These are phyloP conservation scores for Trichoderma breve DNA, from an alignment of 2,329 filamentous ascomycete species.

Conservation along the genomic window DNA sequence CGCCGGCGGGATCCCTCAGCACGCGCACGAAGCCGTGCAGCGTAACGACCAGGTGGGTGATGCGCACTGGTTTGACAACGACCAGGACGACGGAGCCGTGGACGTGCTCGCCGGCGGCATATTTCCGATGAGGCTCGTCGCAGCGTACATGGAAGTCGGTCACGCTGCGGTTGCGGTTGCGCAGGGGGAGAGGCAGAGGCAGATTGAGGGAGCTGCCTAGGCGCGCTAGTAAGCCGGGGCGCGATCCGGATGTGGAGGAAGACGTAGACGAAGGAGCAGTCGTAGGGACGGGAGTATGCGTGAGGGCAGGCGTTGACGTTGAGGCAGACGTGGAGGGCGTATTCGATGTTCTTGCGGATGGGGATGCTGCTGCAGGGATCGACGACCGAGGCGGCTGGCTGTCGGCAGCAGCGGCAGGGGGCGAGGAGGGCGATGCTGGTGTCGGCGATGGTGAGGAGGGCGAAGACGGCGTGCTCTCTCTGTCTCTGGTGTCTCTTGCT, in stretches of 20 bases:
- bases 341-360: background rate
- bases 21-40: constrained; percentile 78
- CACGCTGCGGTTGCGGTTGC: constrained; percentile 60
- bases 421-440: constrained; percentile 22
- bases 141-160: constrained; percentile 76
- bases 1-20: constrained; percentile 65
- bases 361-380: background rate
- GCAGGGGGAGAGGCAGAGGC: constrained; percentile 47
- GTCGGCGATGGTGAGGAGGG: constrained; percentile 22
- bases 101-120: constrained; percentile 71
- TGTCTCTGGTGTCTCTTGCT: background rate
- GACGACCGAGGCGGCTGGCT: background rate
- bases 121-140: constrained; percentile 74
- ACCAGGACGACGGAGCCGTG: constrained; percentile 70
- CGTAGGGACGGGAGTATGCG: background rate
- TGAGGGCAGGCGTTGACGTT: background rate
- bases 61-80: constrained; percentile 69
- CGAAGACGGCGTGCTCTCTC: background rate
- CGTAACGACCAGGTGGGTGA: constrained; percentile 77
- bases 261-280: background rate
- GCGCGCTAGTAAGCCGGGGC: constrained; percentile 49
- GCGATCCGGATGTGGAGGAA: constrained; percentile 37
- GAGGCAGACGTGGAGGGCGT: background rate
- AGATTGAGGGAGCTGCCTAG: constrained; percentile 46
- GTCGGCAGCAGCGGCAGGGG: background rate